Evolutionary conservation across 2,329 filamentous ascomycete species (phyloP).

Genomic region (Fusarium circinatum): DNA sequence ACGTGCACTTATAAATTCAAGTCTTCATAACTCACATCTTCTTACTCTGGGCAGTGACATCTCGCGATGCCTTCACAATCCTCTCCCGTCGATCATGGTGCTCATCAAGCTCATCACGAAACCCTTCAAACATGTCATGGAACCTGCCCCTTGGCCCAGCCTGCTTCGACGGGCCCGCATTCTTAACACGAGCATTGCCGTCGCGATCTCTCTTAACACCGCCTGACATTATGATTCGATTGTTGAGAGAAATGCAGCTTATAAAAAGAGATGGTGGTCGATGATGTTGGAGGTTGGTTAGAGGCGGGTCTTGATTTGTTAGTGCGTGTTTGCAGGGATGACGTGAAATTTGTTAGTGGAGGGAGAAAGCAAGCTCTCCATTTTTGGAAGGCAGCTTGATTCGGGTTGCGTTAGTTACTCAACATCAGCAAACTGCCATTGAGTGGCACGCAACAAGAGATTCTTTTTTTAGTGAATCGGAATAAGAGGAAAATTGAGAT

Average conservation of each 20-base stretch:
- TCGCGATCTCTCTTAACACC: constrained; percentile 49
- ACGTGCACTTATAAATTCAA: background rate
- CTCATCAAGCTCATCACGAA: constrained; percentile 89
- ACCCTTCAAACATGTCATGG: constrained; percentile 83
- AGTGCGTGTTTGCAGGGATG: constrained; percentile 37
- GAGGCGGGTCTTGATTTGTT: constrained; percentile 33
- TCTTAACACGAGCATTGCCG: constrained; percentile 59
- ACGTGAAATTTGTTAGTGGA: constrained; percentile 34
- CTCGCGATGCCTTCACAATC: constrained; percentile 88
- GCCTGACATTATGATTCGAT: constrained; percentile 16
- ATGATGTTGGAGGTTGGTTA: constrained; percentile 39
- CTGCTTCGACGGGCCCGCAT: constrained; percentile 40
- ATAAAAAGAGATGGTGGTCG: constrained; percentile 7
- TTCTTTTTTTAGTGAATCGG: background rate
- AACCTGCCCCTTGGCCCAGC: constrained; percentile 55
- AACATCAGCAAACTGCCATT: constrained; percentile 20
- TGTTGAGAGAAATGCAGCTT: background rate
- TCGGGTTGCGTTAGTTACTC: constrained; percentile 10
- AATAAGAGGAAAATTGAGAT: background rate
- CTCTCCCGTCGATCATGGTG: constrained; percentile 93
- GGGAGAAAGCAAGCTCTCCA: constrained; percentile 6
- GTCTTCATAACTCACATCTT: constrained; percentile 76
- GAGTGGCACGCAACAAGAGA: constrained; percentile 19
- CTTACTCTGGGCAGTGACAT: constrained; percentile 94
- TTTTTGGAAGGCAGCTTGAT: constrained; percentile 28